phyloP scores from a whole-genome alignment of 2,329 filamentous ascomycete species.

The Sporothrix brunneoviolacea region DNA sequence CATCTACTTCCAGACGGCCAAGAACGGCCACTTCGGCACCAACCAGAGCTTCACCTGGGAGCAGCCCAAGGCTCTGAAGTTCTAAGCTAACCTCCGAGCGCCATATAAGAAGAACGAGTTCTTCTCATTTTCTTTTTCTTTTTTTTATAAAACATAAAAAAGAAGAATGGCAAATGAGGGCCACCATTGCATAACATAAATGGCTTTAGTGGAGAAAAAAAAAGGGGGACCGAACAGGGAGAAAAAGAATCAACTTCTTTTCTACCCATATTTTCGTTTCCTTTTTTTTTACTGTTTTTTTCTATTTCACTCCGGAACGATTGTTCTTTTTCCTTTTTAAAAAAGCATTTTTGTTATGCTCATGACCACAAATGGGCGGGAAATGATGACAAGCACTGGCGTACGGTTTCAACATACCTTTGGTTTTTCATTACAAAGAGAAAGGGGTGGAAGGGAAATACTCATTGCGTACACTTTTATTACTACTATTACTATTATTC shows the following conservation, averaged over 20 bases:
- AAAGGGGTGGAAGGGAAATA: no score
- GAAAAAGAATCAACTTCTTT: slow-evolving; percentile 9
- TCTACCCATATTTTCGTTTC: background rate
- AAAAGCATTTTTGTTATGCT: slow-evolving; percentile 19
- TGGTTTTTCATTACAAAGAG: slow-evolving; percentile 7
- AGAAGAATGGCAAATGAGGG: slow-evolving; percentile 7
- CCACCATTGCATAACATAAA: slow-evolving; percentile 3
- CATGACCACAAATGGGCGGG: slow-evolving; percentile 12
- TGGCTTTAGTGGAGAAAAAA: background rate
- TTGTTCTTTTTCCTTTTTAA: background rate
- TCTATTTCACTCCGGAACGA: no score
- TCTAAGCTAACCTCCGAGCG: slow-evolving; percentile 51
- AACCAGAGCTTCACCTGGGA: slow-evolving; percentile 98
- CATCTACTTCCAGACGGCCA: slow-evolving; percentile 97
- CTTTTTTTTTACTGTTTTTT: background rate
- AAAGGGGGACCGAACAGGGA: background rate
- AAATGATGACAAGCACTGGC: slow-evolving; percentile 19
- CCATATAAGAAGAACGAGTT: background rate
- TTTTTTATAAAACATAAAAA: background rate
- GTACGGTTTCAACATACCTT: slow-evolving; percentile 24
- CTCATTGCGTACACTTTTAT: no score
- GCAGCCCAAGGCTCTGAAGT: slow-evolving; percentile 90
- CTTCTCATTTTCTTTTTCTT: no score
- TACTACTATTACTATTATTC: no score
- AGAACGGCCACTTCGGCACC: slow-evolving; percentile 97